Evolutionary conservation across 1,139 yeast genomes (phyloP).

Genomic region (Diutina mesorugosa): DNA sequence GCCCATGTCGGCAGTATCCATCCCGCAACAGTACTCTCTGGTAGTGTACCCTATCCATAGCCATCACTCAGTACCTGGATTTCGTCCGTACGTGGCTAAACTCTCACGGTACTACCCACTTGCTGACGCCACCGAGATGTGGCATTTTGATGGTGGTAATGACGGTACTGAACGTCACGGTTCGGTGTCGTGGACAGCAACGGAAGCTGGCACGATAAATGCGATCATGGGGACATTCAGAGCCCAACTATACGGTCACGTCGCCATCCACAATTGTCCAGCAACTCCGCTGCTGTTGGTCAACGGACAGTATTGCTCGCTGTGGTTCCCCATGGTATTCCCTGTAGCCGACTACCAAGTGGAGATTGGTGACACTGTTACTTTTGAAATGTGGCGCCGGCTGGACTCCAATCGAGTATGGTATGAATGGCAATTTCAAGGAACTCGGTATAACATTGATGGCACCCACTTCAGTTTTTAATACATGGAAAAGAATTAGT

Average conservation of each 20-base stretch:
- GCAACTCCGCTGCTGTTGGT: slow-evolving; percentile 1
- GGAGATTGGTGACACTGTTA: slow-evolving; percentile 8
- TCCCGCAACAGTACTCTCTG: slow-evolving; percentile 32
- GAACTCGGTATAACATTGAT: slow-evolving; percentile 1
- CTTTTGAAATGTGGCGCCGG: slow-evolving; percentile 25
- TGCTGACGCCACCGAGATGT: slow-evolving; percentile 27
- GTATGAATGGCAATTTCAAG: slow-evolving; percentile 57
- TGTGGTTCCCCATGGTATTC: slow-evolving; percentile 61
- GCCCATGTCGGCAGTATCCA: slow-evolving; percentile 22
- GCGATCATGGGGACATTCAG: slow-evolving; percentile 68
- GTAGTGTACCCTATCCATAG: neutral
- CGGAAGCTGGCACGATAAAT: slow-evolving; percentile 29
- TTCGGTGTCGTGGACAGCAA: neutral
- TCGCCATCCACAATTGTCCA: slow-evolving; percentile 20
- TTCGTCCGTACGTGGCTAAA: slow-evolving; percentile 45
- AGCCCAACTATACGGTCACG: slow-evolving; percentile 49
- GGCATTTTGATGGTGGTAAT: neutral
- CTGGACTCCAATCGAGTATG: slow-evolving; percentile 32
- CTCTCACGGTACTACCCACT: slow-evolving; percentile 34
- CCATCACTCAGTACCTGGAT: neutral
- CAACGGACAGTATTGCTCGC: slow-evolving; percentile 18
- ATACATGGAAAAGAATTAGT: too few relatives aligned
- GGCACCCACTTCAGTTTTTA: neutral
- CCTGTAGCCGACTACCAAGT: slow-evolving; percentile 42
- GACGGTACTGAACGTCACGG: neutral